A percentile compares a stretch with the other conserved stretches of the same genome.
phyloP scores from a whole-genome alignment of 495 filamentous ascomycete genomes.

The Achaetomiella virescens region DNA sequence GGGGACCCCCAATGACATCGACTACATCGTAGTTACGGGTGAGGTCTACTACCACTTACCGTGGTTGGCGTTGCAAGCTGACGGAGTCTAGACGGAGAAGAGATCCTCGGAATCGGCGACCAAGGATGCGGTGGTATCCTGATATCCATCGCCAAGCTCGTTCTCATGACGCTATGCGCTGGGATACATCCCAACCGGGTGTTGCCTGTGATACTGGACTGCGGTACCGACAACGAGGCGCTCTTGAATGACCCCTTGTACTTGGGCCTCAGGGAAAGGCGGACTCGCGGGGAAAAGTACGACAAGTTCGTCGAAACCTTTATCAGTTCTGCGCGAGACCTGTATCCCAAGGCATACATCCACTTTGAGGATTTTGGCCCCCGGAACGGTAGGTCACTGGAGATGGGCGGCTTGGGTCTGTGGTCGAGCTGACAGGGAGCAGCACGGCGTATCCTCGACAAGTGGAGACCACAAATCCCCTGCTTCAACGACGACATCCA shows the following conservation, averaged over 20 bases:
- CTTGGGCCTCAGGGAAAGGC: conserved; percentile 62
- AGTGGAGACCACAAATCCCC: conserved; percentile 61
- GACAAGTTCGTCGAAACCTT: conserved; percentile 73
- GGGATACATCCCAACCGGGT: conserved; percentile 78
- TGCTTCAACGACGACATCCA: conserved; percentile 95
- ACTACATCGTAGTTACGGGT: conserved; percentile 86
- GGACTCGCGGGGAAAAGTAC: conserved; percentile 66
- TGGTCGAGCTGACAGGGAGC: not conserved
- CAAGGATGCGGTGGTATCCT: conserved; percentile 86
- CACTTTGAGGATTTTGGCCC: conserved; percentile 69
- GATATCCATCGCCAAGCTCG: conserved; percentile 78
- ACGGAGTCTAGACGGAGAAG: conserved; percentile 32
- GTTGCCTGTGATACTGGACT: conserved; percentile 79
- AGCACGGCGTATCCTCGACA: conserved; percentile 63
- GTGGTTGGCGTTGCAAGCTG: not conserved
- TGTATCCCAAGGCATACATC: conserved; percentile 75
- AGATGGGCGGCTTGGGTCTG: no score
- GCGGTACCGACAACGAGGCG: conserved; percentile 75
- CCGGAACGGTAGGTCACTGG: conserved; percentile 37
- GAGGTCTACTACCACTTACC: not conserved
- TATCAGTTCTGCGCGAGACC: conserved; percentile 56
- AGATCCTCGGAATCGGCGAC: conserved; percentile 86
- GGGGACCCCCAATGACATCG: conserved; percentile 65
- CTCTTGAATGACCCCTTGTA: conserved; percentile 78
- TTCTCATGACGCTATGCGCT: conserved; percentile 75